phyloP scores from a whole-genome alignment of 768 basidiomycete genomes.

The Termitomyces sp. region DNA sequence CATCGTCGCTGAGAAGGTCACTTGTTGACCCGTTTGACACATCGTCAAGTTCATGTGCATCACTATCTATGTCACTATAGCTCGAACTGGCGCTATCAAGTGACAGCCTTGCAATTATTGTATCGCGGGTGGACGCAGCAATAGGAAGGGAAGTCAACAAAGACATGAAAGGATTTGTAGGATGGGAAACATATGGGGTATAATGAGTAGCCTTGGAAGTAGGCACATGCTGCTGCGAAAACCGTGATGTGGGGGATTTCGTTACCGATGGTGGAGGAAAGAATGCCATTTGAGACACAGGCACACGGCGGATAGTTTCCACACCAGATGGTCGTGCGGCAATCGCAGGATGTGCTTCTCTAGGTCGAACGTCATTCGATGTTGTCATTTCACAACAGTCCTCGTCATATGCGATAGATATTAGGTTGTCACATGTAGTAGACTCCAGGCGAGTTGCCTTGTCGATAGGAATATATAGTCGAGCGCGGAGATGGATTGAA shows the following conservation, averaged over 20 bases:
- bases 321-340: slow-evolving; percentile 10
- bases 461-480: slow-evolving; percentile 76
- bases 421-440: slow-evolving; percentile 21
- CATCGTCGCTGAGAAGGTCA: background rate
- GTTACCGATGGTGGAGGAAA: slow-evolving; percentile 42
- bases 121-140: slow-evolving; percentile 48
- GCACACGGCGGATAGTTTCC: slow-evolving; percentile 39
- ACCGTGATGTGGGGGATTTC: slow-evolving; percentile 9
- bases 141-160: slow-evolving; percentile 45
- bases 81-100: slow-evolving; percentile 46
- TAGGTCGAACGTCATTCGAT: slow-evolving; percentile 2
- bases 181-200: slow-evolving; percentile 24
- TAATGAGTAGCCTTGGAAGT: slow-evolving; percentile 10
- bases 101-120: slow-evolving; percentile 49
- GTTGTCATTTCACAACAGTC: slow-evolving; percentile 15
- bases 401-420: slow-evolving; percentile 20
- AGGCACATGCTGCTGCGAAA: slow-evolving; percentile 8
- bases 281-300: slow-evolving; percentile 46
- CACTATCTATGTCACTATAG: slow-evolving; percentile 32
- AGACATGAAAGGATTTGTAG: slow-evolving; percentile 34
- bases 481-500: slow-evolving; percentile 80
- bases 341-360: slow-evolving; percentile 8
- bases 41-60: slow-evolving; percentile 38
- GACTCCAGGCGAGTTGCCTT: slow-evolving; percentile 44
- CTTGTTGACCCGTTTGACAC: slow-evolving; percentile 21